phyloP scores from a whole-genome alignment of 1,284 basidiomycete species.

The Ganoderma sp. region DNA sequence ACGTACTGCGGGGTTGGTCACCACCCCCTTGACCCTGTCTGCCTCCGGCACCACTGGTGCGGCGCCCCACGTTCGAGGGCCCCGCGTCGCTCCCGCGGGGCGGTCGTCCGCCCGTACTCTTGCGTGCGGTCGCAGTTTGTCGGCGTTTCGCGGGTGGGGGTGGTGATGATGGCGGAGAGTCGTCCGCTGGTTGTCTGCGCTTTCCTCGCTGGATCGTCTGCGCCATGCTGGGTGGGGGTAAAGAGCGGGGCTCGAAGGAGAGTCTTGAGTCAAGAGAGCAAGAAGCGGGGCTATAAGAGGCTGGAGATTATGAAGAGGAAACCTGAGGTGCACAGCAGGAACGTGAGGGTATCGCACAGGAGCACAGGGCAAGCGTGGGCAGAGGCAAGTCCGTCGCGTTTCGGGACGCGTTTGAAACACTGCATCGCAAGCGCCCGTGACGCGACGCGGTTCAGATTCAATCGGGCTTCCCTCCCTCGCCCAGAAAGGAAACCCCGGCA shows the following conservation, averaged over 20 bases:
- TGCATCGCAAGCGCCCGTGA: constrained; percentile 17
- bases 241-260: constrained; percentile 5
- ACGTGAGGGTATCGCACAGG: constrained; percentile 25
- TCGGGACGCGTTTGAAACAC: constrained; percentile 17
- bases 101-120: constrained; percentile 70
- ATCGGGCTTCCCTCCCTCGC: constrained; percentile 24
- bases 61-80: constrained; percentile 31
- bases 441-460: constrained; percentile 35
- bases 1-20: constrained; percentile 31
- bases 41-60: constrained; percentile 24
- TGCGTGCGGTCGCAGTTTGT: constrained; percentile 66
- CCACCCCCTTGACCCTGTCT: constrained; percentile 20
- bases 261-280: background rate
- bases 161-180: constrained; percentile 50
- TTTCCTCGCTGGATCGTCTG: constrained; percentile 44
- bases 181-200: constrained; percentile 35
- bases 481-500: constrained; percentile 1
- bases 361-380: background rate
- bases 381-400: constrained; percentile 16
- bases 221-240: constrained; percentile 34
- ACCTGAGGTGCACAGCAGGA: background rate
- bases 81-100: constrained; percentile 40
- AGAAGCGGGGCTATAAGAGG: background rate
- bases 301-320: background rate
- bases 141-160: constrained; percentile 52